phyloP scores from a whole-genome alignment of 495 filamentous ascomycete genomes.

The Podospora bellae-mahoneyi region DNA sequence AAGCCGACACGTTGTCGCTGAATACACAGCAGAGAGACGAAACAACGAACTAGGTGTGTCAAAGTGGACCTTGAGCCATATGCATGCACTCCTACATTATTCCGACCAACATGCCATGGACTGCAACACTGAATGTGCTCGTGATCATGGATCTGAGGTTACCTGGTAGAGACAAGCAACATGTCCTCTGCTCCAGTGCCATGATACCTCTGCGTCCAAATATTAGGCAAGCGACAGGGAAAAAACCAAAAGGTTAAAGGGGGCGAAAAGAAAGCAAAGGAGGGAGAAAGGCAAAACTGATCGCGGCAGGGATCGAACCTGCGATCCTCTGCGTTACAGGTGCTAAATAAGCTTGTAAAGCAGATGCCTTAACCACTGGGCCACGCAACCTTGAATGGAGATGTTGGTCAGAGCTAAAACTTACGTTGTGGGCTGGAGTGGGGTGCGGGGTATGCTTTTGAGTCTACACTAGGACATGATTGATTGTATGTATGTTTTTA shows the following conservation, averaged over 20 bases:
- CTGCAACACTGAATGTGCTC: not conserved
- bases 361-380: conserved; percentile 44
- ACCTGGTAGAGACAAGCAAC: not conserved
- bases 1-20: not conserved
- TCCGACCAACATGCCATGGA: not conserved
- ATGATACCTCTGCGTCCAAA: not conserved
- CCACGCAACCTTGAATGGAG: conserved; percentile 31
- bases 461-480: not conserved
- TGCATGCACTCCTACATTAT: no score
- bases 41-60: not conserved
- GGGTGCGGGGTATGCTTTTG: not conserved
- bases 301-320: conserved; percentile 51
- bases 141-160: not conserved
- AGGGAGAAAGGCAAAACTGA: conserved; percentile 28
- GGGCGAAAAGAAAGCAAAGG: not conserved
- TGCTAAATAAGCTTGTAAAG: conserved; percentile 30
- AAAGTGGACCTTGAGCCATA: not conserved
- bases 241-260: not conserved
- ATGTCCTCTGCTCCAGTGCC: conserved; percentile 3
- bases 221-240: no score
- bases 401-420: not conserved
- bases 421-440: not conserved
- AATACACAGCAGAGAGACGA: not conserved
- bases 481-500: not conserved
- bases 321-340: conserved; percentile 41